Conservation (phyloP, 2,329 filamentous ascomycete genomes). For the Setomelanomma holmii region DNA sequence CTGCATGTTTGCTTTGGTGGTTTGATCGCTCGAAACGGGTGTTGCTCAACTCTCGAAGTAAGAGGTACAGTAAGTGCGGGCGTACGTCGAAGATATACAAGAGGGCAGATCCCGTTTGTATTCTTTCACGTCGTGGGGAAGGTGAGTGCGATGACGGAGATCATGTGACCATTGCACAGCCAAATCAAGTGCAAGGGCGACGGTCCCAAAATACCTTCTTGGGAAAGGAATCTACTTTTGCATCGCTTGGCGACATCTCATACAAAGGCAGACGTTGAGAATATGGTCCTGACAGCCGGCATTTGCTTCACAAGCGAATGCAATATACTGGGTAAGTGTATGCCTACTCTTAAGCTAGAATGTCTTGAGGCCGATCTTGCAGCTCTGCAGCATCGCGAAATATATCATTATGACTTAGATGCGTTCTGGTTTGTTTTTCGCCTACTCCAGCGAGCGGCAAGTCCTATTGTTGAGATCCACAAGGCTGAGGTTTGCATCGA, state of each 20-base stretch:
- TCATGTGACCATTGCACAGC: background rate
- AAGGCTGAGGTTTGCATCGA: too few species aligned
- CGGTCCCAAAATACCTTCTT: background rate
- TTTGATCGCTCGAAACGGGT: background rate
- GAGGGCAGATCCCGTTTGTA: background rate
- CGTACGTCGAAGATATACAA: background rate
- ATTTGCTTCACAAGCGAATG: background rate
- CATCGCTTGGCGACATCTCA: background rate
- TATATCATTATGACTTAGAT: too few species aligned
- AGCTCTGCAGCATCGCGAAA: too few species aligned
- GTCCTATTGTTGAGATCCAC: too few species aligned
- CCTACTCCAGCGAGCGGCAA: too few species aligned
- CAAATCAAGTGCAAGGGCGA: background rate
- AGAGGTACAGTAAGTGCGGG: background rate
- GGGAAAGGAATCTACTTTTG: background rate
- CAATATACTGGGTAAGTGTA: too few species aligned
- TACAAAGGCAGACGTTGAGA: background rate
- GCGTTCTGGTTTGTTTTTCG: too few species aligned
- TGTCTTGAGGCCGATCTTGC: too few species aligned
- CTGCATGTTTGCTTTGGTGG: slow-evolving; percentile 13
- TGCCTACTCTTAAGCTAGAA: too few species aligned
- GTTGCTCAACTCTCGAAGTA: background rate
- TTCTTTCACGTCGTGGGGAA: background rate
- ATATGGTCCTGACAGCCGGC: too few species aligned
- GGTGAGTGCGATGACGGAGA: background rate